Conservation (phyloP, 2,329 filamentous ascomycete species). For the Chrysoporthe deuterocubensis region DNA sequence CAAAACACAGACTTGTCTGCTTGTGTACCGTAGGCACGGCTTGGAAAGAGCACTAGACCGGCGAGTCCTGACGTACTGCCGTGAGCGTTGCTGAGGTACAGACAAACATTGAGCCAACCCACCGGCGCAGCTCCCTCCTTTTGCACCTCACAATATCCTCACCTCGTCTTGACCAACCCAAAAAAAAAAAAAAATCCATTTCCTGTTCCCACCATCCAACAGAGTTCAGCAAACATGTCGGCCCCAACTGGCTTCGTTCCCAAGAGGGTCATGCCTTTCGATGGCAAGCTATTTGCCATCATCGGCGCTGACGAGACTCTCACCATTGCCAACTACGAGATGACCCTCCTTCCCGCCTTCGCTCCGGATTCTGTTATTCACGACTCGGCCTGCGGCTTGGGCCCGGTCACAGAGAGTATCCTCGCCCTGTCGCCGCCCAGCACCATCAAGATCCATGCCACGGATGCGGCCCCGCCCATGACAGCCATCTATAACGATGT, state of each 20-base stretch:
- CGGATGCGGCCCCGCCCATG: constrained; percentile 27
- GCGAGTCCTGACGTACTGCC: no score
- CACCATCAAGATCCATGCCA: constrained; percentile 20
- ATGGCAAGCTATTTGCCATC: constrained; percentile 12
- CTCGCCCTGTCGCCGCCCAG: constrained; percentile 10
- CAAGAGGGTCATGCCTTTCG: constrained; percentile 7
- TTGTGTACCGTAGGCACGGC: no score
- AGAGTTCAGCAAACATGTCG: neutral
- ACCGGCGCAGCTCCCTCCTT: no score
- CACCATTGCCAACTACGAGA: constrained; percentile 24
- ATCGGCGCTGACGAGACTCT: constrained; percentile 25
- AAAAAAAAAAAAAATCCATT: no score
- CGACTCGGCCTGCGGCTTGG: constrained; percentile 28
- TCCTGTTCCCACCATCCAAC: no score
- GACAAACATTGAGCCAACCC: no score
- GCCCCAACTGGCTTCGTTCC: neutral
- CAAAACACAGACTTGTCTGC: no score
- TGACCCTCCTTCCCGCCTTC: constrained; percentile 27
- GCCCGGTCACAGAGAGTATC: constrained; percentile 27
- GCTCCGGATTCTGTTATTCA: constrained; percentile 22
- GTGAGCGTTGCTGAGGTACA: no score
- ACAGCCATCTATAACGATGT: constrained; percentile 29
- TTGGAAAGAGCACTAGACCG: no score
- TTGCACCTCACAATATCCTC: no score
- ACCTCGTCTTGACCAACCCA: no score